phyloP scores from a whole-genome alignment of 345 rosid species.

The Eucalyptus leucophloia region DNA sequence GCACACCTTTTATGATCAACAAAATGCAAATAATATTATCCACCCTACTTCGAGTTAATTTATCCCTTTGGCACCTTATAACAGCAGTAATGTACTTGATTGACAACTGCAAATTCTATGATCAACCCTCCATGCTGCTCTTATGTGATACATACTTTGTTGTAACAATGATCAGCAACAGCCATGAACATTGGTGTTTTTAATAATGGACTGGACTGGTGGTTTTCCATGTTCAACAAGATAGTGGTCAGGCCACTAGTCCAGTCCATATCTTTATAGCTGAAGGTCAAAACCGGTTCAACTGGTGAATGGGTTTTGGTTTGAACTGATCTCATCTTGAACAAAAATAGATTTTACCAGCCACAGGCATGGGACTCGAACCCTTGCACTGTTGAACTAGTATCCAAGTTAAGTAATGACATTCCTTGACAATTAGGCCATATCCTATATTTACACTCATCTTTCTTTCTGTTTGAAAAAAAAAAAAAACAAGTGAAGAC shows the following conservation, averaged over 20 bases:
- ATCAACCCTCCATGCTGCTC: not conserved
- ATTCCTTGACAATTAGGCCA: not conserved
- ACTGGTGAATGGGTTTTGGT: not conserved
- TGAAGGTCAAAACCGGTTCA: not conserved
- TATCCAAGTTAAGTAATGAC: not conserved
- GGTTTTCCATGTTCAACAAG: not conserved
- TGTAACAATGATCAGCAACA: not conserved
- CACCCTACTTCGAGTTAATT: not conserved
- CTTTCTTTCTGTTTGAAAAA: not conserved
- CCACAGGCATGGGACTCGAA: not conserved
- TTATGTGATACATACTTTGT: not conserved
- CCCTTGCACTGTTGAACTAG: not conserved
- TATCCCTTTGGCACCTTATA: not conserved
- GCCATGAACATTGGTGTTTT: not conserved
- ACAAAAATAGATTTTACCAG: not conserved
- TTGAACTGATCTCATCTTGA: not conserved
- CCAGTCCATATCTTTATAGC: not conserved
- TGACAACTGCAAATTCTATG: not conserved
- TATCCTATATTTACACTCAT: not conserved
- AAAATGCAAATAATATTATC: not conserved
- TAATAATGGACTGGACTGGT: not conserved
- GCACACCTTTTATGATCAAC: not conserved
- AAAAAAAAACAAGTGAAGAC: not conserved
- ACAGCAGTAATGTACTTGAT: not conserved
- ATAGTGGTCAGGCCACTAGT: not conserved